Evolutionary conservation across 805 yeast genomes (phyloP).

Genomic region (Yarrowia yakushimensis): DNA sequence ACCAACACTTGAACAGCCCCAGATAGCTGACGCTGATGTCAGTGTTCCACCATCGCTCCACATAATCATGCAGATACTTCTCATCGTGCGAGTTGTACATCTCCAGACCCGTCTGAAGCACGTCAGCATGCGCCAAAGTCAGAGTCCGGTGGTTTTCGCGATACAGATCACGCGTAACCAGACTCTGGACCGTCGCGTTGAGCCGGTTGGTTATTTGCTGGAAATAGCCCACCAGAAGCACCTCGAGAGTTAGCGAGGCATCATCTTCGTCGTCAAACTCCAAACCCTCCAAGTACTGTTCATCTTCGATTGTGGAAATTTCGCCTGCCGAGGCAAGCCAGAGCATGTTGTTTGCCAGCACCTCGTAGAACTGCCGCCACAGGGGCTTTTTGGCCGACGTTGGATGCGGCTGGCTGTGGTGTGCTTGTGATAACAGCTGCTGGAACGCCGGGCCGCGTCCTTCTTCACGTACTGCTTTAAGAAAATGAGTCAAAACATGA

Average conservation of each 20-base stretch:
- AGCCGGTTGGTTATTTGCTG: constrained; percentile 13
- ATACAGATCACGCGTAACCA: constrained; percentile 14
- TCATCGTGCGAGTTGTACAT: constrained; percentile 22
- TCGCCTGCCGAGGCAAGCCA: constrained; percentile 23
- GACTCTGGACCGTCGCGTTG: not conserved
- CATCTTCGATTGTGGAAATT: constrained; percentile 18
- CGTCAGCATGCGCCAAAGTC: constrained; percentile 12
- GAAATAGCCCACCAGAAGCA: constrained; percentile 13
- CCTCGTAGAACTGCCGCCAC: constrained; percentile 20
- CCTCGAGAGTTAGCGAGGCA: constrained; percentile 1
- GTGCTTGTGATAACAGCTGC: not conserved
- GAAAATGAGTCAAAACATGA: constrained; percentile 16
- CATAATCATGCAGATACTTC: constrained; percentile 17
- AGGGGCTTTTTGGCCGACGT: not conserved
- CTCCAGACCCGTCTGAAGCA: constrained; percentile 21
- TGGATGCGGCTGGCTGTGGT: not conserved
- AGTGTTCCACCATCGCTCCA: constrained; percentile 14
- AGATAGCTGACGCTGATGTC: constrained; percentile 2
- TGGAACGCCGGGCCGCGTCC: constrained; percentile 1
- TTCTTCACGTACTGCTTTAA: constrained; percentile 7
- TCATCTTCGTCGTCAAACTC: constrained; percentile 20
- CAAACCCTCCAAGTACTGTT: constrained; percentile 12
- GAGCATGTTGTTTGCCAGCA: constrained; percentile 14
- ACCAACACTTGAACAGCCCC: constrained; percentile 17
- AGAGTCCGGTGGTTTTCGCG: constrained; percentile 11